Evolutionary conservation across 768 basidiomycete genomes (phyloP), one percentile per base, ranked within the genome.

Genomic region (Phanerodontia chrysosporium): DNA sequence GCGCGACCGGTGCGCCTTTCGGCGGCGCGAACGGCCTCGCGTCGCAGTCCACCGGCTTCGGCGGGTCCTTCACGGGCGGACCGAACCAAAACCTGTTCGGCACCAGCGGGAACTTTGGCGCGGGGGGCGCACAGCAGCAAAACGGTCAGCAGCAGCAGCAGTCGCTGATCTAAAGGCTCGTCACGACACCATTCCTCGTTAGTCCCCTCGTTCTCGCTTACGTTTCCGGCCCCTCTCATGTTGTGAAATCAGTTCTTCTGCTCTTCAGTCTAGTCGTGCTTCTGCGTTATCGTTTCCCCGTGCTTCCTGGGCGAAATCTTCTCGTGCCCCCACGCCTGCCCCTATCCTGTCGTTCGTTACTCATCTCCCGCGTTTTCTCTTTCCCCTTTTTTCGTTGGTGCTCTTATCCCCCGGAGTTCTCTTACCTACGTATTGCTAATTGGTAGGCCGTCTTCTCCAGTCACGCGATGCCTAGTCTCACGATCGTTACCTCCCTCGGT

Each of bases 121-220:
- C 61, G 22, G 39, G 61, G 49, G 58, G 62, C 39, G 58, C 61
- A 61, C 58, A 57, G 44, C 67, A 77, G 56, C 76, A 76, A 63
- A 78, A 78, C 53, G 73, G 73, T 22, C 73, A 74, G 10, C 52
- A 32, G 22, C 73, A 74, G 10, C 52, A 32, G 22, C 70, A 76
- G 9, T 82, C 82, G 24, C 70, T 85, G 57, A 84, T 85, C 61
- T 85, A 42, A 72, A 70, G 57, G 35, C 45, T 64, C 46, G 55
- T n/a, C n/a, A n/a, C n/a, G n/a, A n/a, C n/a, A n/a, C n/a, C n/a
- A n/a, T 58, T 64, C 49, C 52, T 49, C 48, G 53, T 59, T 51
- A 51, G 62, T 49, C 53, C 53, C 7, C 12, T 45, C 22, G 10
- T 49, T 58, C 53, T 5, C 13, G 30, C 22, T n/a, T 51, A n/a